Evolutionary conservation across 768 basidiomycete species (phyloP).

Genomic region (Macrolepiota fuliginosa): DNA sequence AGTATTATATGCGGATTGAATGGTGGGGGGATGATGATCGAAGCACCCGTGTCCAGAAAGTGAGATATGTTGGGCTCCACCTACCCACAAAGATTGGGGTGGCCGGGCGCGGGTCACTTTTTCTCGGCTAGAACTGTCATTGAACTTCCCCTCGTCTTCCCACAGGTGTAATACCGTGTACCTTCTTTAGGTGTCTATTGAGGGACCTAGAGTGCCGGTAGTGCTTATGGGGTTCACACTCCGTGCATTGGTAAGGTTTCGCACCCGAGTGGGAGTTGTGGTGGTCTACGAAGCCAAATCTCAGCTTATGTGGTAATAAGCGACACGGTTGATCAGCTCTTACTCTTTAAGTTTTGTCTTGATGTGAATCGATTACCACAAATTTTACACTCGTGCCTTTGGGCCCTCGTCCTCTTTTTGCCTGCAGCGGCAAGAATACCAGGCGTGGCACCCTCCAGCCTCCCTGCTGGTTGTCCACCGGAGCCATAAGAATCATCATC

Average conservation of each 20-base stretch:
- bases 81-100: background rate
- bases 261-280: background rate
- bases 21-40: no score
- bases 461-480: background rate
- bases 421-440: background rate
- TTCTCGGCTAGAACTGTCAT: background rate
- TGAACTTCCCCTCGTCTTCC: background rate
- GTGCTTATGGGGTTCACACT: background rate
- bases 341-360: slow-evolving; percentile 1
- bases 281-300: background rate
- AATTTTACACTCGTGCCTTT: background rate
- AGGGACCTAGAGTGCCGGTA: slow-evolving; percentile 1
- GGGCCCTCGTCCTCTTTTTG: background rate
- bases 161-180: background rate
- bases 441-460: background rate
- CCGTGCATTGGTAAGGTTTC: background rate
- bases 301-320: background rate
- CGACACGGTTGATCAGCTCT: background rate
- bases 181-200: background rate
- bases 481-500: background rate
- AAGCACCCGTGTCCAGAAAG: no score
- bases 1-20: no score
- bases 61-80: no score
- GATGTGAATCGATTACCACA: slow-evolving; percentile 1
- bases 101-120: background rate